Conservation (phyloP, 2,329 filamentous ascomycete genomes). For the Elsinoe perseae region DNA sequence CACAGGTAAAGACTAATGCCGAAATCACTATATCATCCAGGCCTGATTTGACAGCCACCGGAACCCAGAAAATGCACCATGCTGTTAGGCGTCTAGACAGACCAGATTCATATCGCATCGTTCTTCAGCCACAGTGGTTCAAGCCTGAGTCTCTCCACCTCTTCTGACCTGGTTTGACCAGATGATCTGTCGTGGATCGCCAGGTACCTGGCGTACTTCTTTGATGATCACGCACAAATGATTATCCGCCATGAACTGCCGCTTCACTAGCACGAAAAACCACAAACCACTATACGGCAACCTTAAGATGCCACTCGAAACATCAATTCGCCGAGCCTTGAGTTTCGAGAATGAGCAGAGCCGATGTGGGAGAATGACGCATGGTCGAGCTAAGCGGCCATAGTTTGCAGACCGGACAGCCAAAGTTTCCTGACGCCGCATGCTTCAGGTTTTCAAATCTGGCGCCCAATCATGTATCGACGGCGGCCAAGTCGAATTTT, state of each 20-base stretch:
- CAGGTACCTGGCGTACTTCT: not conserved
- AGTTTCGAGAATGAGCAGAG: not conserved
- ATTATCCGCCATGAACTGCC: constrained; percentile 7
- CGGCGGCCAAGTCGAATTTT: not conserved
- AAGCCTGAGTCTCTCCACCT: not conserved
- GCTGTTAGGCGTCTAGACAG: not conserved
- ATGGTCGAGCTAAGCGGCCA: not conserved
- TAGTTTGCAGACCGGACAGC: not conserved
- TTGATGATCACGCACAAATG: not conserved
- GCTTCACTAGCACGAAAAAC: not conserved
- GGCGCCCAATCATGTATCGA: constrained; percentile 5
- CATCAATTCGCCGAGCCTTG: constrained; percentile 10
- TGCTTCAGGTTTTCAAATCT: not conserved
- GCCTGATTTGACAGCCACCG: constrained; percentile 1
- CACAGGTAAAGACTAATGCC: not conserved
- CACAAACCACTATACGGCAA: not conserved
- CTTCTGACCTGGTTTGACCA: not conserved
- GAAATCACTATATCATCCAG: not conserved
- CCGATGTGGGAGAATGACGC: constrained; percentile 4
- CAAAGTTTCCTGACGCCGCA: constrained; percentile 3
- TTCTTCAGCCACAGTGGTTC: not conserved
- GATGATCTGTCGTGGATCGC: constrained; percentile 12
- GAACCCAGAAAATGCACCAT: constrained; percentile 12
- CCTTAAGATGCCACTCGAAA: not conserved
- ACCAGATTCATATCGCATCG: constrained; percentile 4